Percentiles rank a stretch among this genome's conserved stretches.
These are phyloP conservation scores for Exobasidium cylindrosporum DNA, from an alignment of 1,284 basidiomycete species.

Conservation along the genomic window DNA sequence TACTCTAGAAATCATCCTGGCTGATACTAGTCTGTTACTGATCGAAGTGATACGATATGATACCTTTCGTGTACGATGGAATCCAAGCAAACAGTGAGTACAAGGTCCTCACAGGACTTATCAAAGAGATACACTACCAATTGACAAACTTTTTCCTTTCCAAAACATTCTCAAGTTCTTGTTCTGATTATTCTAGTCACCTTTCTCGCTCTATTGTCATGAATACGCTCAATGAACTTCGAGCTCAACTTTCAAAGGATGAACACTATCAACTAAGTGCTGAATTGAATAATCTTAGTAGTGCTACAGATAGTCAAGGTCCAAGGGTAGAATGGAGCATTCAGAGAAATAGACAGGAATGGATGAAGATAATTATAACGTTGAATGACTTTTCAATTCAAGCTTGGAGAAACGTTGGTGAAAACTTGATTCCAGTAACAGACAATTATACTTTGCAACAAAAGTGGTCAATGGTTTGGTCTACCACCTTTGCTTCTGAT, in stretches of 20 bases:
- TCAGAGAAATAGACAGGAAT: conserved; percentile 3
- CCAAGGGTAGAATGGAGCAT: conserved; percentile 13
- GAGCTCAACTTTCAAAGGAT: conserved; percentile 1
- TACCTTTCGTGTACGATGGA: conserved; percentile 9
- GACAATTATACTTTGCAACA: not conserved
- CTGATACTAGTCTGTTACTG: not conserved
- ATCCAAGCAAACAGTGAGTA: not conserved
- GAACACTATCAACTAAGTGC: conserved; percentile 4
- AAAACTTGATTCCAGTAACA: conserved; percentile 1
- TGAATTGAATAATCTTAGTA: not conserved
- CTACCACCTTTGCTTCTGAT: not conserved
- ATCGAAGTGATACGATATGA: conserved; percentile 11
- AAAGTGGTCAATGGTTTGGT: conserved; percentile 1
- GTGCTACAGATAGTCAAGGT: not conserved
- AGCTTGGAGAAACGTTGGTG: conserved; percentile 6
- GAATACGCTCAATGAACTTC: conserved; percentile 3
- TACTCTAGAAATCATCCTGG: not conserved
- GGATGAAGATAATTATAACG: conserved; percentile 1
- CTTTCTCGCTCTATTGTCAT: conserved; percentile 5
- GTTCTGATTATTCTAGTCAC: not conserved
- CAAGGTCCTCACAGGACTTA: too few species aligned
- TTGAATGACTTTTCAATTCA: not conserved
- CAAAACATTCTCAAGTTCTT: too few species aligned
- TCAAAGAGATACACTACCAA: too few species aligned
- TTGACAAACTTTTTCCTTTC: too few species aligned